phyloP scores from a whole-genome alignment of 371 early-diverging fungal species.

The Apophysomyces variabilis region DNA sequence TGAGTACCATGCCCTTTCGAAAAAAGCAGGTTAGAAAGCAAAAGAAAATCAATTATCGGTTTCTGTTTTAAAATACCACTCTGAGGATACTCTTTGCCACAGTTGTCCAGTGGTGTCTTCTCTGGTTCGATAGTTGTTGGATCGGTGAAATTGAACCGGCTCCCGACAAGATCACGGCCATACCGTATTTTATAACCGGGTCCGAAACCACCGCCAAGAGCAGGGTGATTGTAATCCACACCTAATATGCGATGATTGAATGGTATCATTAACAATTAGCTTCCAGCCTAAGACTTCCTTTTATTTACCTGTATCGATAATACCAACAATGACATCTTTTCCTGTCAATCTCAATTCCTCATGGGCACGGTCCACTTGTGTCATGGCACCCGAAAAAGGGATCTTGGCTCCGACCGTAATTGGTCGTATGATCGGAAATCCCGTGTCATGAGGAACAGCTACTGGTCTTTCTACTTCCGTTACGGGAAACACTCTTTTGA shows the following conservation, averaged over 20 bases:
- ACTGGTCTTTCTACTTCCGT: constrained; percentile 37
- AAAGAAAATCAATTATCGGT: background rate
- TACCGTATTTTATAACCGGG: constrained; percentile 54
- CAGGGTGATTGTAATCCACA: constrained; percentile 72
- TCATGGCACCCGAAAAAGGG: constrained; percentile 42
- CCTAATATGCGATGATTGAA: constrained; percentile 14
- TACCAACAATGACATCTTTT: constrained; percentile 67
- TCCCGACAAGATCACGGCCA: constrained; percentile 67
- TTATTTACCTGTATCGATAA: constrained; percentile 66
- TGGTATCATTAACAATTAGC: constrained; percentile 27
- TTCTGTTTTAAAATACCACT: constrained; percentile 14
- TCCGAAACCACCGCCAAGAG: constrained; percentile 73
- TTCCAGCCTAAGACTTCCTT: background rate
- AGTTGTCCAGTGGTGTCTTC: constrained; percentile 45
- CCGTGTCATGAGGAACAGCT: background rate
- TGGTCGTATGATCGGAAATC: constrained; percentile 5
- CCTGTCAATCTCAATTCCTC: constrained; percentile 56
- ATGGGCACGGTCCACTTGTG: constrained; percentile 63
- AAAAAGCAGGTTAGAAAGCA: background rate
- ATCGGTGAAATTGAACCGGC: constrained; percentile 10
- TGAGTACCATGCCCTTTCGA: constrained; percentile 61
- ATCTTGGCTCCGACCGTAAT: background rate
- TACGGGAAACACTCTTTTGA: constrained; percentile 42
- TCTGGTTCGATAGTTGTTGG: constrained; percentile 28
- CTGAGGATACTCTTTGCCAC: constrained; percentile 33